Evolutionary conservation across 2,329 filamentous ascomycete species (phyloP).

Genomic region (Cladosporium velox): DNA sequence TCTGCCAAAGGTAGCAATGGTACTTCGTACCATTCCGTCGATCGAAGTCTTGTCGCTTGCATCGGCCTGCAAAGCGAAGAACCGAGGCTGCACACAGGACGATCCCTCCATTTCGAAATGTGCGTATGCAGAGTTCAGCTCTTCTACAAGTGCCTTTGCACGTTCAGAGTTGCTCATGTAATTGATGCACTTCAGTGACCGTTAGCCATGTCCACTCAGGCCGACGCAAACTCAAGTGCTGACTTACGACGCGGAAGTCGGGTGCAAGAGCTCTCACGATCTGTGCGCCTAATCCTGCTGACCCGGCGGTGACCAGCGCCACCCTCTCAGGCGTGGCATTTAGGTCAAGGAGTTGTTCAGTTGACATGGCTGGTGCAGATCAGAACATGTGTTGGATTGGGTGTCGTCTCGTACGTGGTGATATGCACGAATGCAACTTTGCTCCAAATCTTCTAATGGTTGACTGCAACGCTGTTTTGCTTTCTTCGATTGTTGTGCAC

Average conservation of each 20-base stretch:
- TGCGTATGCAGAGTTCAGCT: not conserved
- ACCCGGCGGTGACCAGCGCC: not conserved
- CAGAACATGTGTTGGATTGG: not conserved
- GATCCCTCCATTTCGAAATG: not conserved
- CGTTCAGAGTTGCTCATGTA: conserved; percentile 2
- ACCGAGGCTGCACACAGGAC: not conserved
- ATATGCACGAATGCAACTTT: not conserved
- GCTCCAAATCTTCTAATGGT: not conserved
- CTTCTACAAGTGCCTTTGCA: not conserved
- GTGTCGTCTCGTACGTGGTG: not conserved
- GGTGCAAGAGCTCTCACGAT: not conserved
- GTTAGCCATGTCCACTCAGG: not conserved
- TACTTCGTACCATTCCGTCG: not conserved
- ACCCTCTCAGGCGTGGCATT: not conserved
- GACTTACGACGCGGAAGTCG: not conserved
- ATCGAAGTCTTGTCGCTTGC: not conserved
- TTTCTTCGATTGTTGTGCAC: not conserved
- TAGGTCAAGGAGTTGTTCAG: too few relatives aligned
- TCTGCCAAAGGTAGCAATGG: not conserved
- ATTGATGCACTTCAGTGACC: not conserved
- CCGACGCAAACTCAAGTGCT: not conserved
- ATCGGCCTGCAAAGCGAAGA: not conserved
- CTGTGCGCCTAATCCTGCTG: not conserved
- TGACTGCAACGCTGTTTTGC: not conserved
- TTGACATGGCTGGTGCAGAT: not conserved